These are phyloP conservation scores for Daphne laureola DNA, from an alignment of 441 rosid genomes.

Conservation along the genomic window DNA sequence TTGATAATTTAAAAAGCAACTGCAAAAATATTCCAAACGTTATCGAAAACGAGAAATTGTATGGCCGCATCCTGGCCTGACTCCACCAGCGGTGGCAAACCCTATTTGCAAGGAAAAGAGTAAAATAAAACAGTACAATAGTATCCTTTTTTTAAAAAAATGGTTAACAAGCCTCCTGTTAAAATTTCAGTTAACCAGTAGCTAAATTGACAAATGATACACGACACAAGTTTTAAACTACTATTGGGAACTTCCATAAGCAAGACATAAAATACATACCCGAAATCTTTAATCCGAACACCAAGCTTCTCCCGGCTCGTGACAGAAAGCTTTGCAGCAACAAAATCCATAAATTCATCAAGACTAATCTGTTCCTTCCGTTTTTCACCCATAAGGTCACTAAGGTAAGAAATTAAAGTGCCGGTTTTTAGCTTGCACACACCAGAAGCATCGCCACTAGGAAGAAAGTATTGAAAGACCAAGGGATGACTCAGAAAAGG, in stretches of 20 bases:
- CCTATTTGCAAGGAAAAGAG: too few species aligned
- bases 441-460: slow-evolving; percentile 27
- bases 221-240: too few species aligned
- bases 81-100: too few species aligned
- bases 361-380: slow-evolving; percentile 30
- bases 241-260: not conserved
- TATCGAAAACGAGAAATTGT: too few species aligned
- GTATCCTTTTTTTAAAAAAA: too few species aligned
- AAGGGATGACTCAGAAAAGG: slow-evolving; percentile 72
- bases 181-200: too few species aligned
- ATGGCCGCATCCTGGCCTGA: too few species aligned
- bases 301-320: slow-evolving; percentile 64
- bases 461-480: slow-evolving; percentile 62
- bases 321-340: slow-evolving; percentile 51
- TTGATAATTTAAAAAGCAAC: too few species aligned
- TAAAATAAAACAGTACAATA: too few species aligned
- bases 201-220: too few species aligned
- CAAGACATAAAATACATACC: slow-evolving; percentile 39
- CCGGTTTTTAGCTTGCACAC: slow-evolving; percentile 56
- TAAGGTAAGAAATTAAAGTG: slow-evolving; percentile 51
- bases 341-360: slow-evolving; percentile 63
- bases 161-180: too few species aligned
- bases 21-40: too few species aligned
- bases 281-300: slow-evolving; percentile 70
- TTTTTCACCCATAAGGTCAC: slow-evolving; percentile 35